A percentile compares a stretch with the other conserved stretches of the same genome.
phyloP scores from a whole-genome alignment of 176 grass and related monocot species.

The Avena atlantica region DNA sequence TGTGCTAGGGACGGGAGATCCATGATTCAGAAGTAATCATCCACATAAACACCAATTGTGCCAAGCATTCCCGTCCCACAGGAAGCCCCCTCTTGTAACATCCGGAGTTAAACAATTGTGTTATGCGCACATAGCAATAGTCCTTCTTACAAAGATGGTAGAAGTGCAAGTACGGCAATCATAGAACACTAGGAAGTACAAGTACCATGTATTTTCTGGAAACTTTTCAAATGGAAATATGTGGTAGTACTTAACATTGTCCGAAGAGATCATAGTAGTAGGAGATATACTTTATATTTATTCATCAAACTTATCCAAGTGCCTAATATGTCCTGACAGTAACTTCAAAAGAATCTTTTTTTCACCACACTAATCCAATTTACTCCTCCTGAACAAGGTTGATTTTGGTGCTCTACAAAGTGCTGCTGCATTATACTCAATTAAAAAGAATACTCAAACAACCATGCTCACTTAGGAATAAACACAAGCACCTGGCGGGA shows the following conservation, averaged over 20 bases:
- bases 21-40: not conserved
- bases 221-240: no score
- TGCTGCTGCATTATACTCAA: not conserved
- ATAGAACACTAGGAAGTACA: no score
- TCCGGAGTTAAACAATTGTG: not conserved
- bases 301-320: no score
- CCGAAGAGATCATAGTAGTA: no score
- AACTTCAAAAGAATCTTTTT: not conserved
- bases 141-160: not conserved
- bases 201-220: no score
- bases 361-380: no score
- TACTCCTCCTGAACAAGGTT: not conserved
- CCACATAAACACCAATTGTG: not conserved
- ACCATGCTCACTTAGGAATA: not conserved
- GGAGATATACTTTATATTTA: no score
- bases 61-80: not conserved
- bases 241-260: no score
- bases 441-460: not conserved
- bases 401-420: not conserved
- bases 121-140: not conserved
- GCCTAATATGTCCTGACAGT: no score
- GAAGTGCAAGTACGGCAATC: not conserved
- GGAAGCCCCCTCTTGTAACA: not conserved
- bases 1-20: not conserved
- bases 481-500: not conserved